Percentiles rank a stretch among this genome's conserved stretches.
phyloP scores from a whole-genome alignment of 495 filamentous ascomycete genomes.

The Tetracladium setigerum region DNA sequence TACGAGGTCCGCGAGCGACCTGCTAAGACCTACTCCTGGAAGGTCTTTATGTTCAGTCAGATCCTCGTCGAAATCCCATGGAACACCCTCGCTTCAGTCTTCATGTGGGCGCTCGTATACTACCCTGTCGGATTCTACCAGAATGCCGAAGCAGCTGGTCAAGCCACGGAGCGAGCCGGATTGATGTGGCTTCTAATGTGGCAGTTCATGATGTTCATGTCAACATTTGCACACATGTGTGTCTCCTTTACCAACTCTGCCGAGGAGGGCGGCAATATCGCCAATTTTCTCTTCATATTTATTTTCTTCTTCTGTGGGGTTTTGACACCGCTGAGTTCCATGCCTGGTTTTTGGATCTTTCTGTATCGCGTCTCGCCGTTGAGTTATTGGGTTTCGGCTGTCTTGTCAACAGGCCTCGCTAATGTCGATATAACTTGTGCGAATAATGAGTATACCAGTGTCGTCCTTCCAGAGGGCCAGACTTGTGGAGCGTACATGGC shows the following conservation, averaged over 20 bases:
- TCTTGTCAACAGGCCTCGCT: conserved; percentile 40
- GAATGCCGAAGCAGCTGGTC: conserved; percentile 51
- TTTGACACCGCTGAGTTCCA: conserved; percentile 46
- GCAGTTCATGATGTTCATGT: conserved; percentile 57
- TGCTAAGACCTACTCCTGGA: conserved; percentile 74
- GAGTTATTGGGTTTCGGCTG: conserved; percentile 47
- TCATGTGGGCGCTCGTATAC: conserved; percentile 60
- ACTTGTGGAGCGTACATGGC: conserved; percentile 50
- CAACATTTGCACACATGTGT: conserved; percentile 53
- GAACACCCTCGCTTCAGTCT: conserved; percentile 57
- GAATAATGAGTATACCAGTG: conserved; percentile 47
- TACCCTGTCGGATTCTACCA: conserved; percentile 7
- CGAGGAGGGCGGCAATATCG: conserved; percentile 43
- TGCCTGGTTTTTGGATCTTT: conserved; percentile 76
- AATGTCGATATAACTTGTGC: conserved; percentile 44
- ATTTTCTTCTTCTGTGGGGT: conserved; percentile 57
- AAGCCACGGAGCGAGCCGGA: conserved; percentile 10
- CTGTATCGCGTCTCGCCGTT: conserved; percentile 74
- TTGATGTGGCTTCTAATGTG: conserved; percentile 13
- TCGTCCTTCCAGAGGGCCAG: conserved; percentile 41
- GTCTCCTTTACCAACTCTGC: conserved; percentile 40
- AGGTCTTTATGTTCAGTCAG: conserved; percentile 71
- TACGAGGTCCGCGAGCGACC: conserved; percentile 84
- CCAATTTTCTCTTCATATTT: conserved; percentile 51
- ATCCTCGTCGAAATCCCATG: conserved; percentile 69